Base-by-base conservation (phyloP, 2,329 filamentous ascomycete genomes). In the Fusarium sp. region DNA sequence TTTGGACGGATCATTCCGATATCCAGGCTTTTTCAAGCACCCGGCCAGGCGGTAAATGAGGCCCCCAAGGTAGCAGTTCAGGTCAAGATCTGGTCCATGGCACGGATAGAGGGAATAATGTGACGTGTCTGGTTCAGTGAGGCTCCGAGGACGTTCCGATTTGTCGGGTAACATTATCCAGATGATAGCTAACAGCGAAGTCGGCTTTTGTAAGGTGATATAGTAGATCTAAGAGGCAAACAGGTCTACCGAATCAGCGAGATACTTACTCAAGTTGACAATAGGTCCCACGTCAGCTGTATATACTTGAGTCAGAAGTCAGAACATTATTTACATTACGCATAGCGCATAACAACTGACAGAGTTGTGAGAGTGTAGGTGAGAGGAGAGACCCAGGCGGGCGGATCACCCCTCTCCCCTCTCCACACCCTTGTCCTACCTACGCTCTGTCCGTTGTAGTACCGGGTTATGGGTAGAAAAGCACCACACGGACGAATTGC, bases 91-190 rank as follows among this genome's bases (percentile, higher is more conserved):
- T 68, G 9, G 27, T 10, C 27, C 27, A 13, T 30, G 27, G 27
- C 6, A 23, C 23, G 23, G 7, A 23, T 39, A 23, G 46, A 27
- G 41, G 35, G 7, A 52, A 40, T 22, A 27, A 52, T 49, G 30
- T 64, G 46, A 47, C 19, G 48, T 51, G 35, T 43, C 43, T 53
- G 49, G 63, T 39, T 67, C 39, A 35, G 47, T 22, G 30, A 43
- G 14, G 17, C 22, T 15, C 32, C 54, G n/a, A 50, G 33, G 23
- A 41, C 33, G 37, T 50, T 52, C 43, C 25, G 45, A 53, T 50
- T 64, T 40, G 30, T 27, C 43, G 22, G 44, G 27, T 19, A 22
- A 30, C 20, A 39, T 35, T 51, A 45, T 58, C 17, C 30, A 33
- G 30, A 30, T 30, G 27, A 30, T 30, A 30, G 11, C 27, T 5